phyloP scores from a whole-genome alignment of 202 grass and related monocot genomes.

The Carex sylvatica region DNA sequence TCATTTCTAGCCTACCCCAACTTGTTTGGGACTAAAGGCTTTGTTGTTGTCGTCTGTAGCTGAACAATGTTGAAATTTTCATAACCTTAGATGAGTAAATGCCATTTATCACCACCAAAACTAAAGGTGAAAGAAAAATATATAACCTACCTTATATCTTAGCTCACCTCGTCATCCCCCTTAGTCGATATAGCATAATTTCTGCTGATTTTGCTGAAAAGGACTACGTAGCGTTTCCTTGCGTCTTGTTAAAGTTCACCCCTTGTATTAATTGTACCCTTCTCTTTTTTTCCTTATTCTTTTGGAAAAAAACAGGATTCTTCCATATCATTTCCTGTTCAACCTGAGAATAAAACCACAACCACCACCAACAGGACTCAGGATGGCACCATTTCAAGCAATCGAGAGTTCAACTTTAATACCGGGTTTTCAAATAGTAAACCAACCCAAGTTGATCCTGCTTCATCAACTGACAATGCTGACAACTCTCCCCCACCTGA shows the following conservation, averaged over 20 bases:
- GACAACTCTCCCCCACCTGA: slow-evolving; percentile 43
- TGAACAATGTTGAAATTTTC: background rate
- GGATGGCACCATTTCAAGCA: slow-evolving; percentile 1
- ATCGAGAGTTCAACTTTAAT: slow-evolving; percentile 41
- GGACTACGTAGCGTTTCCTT: background rate
- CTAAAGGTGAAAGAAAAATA: background rate
- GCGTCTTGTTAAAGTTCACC: background rate
- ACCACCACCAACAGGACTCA: background rate
- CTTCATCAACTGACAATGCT: slow-evolving; percentile 27
- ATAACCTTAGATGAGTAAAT: background rate
- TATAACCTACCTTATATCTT: background rate
- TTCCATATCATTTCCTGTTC: slow-evolving; percentile 18
- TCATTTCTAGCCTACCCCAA: too few relatives aligned
- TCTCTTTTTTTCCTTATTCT: background rate
- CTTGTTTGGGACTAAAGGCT: too few relatives aligned
- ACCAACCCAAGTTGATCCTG: slow-evolving; percentile 33
- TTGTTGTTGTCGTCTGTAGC: background rate
- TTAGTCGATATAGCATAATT: background rate
- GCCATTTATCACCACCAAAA: background rate
- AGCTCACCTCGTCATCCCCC: background rate
- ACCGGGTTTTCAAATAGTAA: slow-evolving; percentile 47
- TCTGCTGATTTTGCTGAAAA: background rate
- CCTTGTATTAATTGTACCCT: background rate
- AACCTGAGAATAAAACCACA: slow-evolving; percentile 1
- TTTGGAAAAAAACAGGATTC: slow-evolving; percentile 23